Evolutionary conservation across 1,139 yeast species (phyloP).

Genomic region (Debaryomycetaceae sp.): DNA sequence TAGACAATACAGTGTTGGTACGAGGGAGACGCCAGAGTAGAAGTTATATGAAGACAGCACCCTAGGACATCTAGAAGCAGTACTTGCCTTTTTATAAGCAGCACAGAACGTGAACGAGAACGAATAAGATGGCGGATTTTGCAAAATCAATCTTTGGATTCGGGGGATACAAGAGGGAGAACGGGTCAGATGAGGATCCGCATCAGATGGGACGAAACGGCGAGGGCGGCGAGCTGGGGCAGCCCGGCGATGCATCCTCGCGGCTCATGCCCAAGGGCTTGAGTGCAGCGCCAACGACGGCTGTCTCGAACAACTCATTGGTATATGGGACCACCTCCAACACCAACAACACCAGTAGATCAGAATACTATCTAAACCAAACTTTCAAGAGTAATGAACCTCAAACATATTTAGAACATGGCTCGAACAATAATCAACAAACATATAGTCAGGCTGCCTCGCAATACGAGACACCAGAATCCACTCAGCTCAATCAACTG

Average conservation of each 20-base stretch:
- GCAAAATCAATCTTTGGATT: constrained; percentile 61
- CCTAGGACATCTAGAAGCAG: neutral
- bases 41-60: neutral
- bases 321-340: constrained; percentile 63
- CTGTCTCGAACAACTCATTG: constrained; percentile 56
- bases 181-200: constrained; percentile 6
- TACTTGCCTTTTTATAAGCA: no score
- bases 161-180: constrained; percentile 43
- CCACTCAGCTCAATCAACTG: neutral
- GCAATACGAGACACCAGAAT: neutral
- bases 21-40: neutral
- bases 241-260: constrained; percentile 6
- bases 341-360: constrained; percentile 13
- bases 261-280: constrained; percentile 38
- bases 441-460: neutral
- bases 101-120: neutral
- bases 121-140: constrained; percentile 54
- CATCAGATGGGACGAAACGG: neutral
- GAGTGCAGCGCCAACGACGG: constrained; percentile 56
- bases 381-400: constrained; percentile 15
- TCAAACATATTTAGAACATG: neutral
- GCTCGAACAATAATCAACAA: neutral
- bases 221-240: constrained; percentile 1
- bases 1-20: neutral
- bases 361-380: constrained; percentile 25